Conservation (phyloP, 108 stramenopile genomes). For the Nitzschia sp. region DNA sequence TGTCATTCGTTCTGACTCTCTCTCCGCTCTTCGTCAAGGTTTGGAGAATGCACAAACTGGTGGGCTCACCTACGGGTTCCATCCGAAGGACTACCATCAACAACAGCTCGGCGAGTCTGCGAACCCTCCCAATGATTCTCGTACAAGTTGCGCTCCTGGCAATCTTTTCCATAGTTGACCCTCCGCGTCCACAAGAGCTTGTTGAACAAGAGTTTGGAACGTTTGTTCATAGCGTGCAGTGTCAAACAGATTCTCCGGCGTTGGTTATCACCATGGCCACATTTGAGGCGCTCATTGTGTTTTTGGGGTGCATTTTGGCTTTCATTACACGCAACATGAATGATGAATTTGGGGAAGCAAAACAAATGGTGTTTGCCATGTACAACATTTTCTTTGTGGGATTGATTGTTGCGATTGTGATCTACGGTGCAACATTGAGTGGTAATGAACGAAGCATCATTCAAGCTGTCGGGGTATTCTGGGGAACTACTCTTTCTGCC, state of each 20-base stretch:
- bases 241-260: conserved; percentile 24
- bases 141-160: conserved; percentile 29
- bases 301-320: conserved; percentile 43
- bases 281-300: conserved; percentile 30
- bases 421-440: background rate
- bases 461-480: conserved; percentile 40
- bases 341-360: conserved; percentile 34
- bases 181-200: conserved; percentile 14
- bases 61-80: conserved; percentile 16
- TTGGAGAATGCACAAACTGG: conserved; percentile 43
- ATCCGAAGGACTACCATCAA: conserved; percentile 24
- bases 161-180: conserved; percentile 48
- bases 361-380: conserved; percentile 50
- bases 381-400: conserved; percentile 45
- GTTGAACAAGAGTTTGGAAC: conserved; percentile 19
- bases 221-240: conserved; percentile 22
- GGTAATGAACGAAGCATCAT: conserved; percentile 12
- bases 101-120: conserved; percentile 23
- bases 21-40: conserved; percentile 48
- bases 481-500: conserved; percentile 30
- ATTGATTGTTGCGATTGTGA: conserved; percentile 9
- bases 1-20: conserved; percentile 33
- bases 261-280: conserved; percentile 17
- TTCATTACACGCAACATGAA: conserved; percentile 45
- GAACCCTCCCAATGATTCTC: conserved; percentile 35